A percentile compares a stretch with the other conserved stretches of the same genome.
Evolutionary conservation across 1,284 basidiomycete species (phyloP).

Genomic region (Peniophora sp.): DNA sequence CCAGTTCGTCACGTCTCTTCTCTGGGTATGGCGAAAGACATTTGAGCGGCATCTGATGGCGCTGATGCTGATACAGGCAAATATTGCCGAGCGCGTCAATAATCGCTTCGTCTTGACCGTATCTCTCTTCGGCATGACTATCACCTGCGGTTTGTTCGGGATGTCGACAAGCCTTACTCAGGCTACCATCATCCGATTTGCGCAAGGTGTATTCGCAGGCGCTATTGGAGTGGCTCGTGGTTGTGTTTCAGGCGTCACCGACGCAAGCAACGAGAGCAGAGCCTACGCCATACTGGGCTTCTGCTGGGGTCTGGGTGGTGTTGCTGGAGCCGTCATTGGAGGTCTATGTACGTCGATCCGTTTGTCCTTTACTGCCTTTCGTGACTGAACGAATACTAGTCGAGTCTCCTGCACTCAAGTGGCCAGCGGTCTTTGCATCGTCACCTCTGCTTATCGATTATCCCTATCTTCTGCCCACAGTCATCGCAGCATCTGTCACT

Average conservation of each 20-base stretch:
- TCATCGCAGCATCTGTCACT: conserved; percentile 67
- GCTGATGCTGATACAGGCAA: conserved; percentile 58
- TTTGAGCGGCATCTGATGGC: neutral
- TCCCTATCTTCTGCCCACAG: conserved; percentile 88
- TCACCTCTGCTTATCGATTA: conserved; percentile 66
- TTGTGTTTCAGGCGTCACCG: conserved; percentile 81
- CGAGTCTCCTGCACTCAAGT: conserved; percentile 79
- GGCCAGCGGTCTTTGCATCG: conserved; percentile 64
- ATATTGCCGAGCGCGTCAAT: conserved; percentile 86
- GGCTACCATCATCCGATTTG: conserved; percentile 81
- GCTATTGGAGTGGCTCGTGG: conserved; percentile 91
- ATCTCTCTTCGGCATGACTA: conserved; percentile 75
- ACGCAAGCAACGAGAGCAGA: conserved; percentile 83
- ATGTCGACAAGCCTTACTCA: conserved; percentile 76
- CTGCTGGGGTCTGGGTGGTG: conserved; percentile 93
- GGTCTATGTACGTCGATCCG: conserved; percentile 56
- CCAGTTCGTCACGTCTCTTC: conserved; percentile 86
- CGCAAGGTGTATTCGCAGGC: conserved; percentile 92
- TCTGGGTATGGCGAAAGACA: conserved; percentile 50
- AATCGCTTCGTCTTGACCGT: conserved; percentile 77
- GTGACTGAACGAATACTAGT: conserved; percentile 32
- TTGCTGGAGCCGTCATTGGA: conserved; percentile 79
- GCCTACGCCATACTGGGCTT: conserved; percentile 92
- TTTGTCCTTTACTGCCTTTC: conserved; percentile 4
- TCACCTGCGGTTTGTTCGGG: conserved; percentile 78